A percentile compares a stretch with the other conserved stretches of the same genome.
Conservation (phyloP, 345 rosid genomes). For the Geranium rotundifolium region DNA sequence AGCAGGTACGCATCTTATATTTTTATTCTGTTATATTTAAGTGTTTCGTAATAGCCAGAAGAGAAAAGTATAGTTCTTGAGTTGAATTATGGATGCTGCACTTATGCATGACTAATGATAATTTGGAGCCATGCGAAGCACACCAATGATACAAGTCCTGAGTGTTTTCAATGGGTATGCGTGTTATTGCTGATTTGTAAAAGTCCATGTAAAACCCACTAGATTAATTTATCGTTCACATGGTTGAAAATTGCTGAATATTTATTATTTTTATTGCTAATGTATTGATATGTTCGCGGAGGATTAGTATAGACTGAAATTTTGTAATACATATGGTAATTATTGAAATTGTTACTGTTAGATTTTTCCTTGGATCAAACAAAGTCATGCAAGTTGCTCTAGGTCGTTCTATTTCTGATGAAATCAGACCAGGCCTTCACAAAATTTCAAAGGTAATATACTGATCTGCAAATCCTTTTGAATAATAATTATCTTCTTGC, state of each 20-base stretch:
- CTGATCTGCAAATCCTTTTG: not conserved
- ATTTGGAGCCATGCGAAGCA: no score
- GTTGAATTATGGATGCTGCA: not conserved
- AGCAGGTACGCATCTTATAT: constrained; percentile 55
- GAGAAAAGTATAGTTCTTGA: not conserved
- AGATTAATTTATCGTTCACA: no score
- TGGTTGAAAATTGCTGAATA: no score
- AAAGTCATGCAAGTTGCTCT: constrained; percentile 95
- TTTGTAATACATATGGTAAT: not conserved
- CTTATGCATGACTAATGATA: no score
- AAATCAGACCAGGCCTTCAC: constrained; percentile 54
- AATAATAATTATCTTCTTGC: not conserved
- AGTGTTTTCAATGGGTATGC: no score
- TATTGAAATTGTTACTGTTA: constrained; percentile 8
- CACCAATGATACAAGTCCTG: no score
- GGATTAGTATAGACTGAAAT: no score
- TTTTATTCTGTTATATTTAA: no score
- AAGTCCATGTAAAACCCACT: no score
- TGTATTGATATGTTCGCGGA: not conserved
- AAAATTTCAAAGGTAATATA: constrained; percentile 68
- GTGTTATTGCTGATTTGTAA: no score
- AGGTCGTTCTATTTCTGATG: constrained; percentile 87
- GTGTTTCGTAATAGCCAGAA: not conserved
- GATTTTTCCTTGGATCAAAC: constrained; percentile 92
- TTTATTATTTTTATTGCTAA: no score